Base-by-base conservation (phyloP, 2,329 filamentous ascomycete genomes). In the Aspergillus texensis region DNA sequence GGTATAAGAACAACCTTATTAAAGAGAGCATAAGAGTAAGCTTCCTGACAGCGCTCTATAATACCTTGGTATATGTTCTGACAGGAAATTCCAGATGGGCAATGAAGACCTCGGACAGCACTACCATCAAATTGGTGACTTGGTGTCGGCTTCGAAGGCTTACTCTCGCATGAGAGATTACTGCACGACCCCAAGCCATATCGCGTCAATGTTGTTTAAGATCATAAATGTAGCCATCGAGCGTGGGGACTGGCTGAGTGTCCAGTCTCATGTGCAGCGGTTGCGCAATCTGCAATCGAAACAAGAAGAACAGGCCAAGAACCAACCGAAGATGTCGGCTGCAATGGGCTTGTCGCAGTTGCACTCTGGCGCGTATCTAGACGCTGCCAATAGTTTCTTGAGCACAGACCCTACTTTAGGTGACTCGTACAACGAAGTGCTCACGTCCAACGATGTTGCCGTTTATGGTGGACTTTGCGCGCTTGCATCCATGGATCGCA, bases 1-100 rank as follows among this genome's bases (percentile, higher is more conserved):
- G 90, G 1, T 98, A 98, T 79, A 97, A 95, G 80, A 97, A 97
- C 75, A 99, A 98, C 72, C 81, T 98, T 50, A 93, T 99, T 71
- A 97, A 97, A 76, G 95, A 99, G 80, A 97, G 93, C 80, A 97
- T 98, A 72, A 82, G 94, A 70, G 93, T 96, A 83, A 62, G 85
- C 73, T 46, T 60, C 36, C 36, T 5, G 46, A 24, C 28, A 30
- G 3, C 3, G 32, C 19, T 11, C 50, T 36, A 50, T 6, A 43
- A 21, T 39, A 12, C 36, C 52, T 21, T 32, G 14, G n/a, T 11
- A 9, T 14, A 36, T 14, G 16, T 34, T 53, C 62, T 57, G 62
- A 57, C 63, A 71, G 32, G 68, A 59, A 57, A 46, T 21, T 52
- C 21, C 70, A 96, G 92, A 97, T 98, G 89, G 94, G 93, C 52